Conservation (phyloP, 2,329 filamentous ascomycete genomes). For the Fonsecaea multimorphosa region DNA sequence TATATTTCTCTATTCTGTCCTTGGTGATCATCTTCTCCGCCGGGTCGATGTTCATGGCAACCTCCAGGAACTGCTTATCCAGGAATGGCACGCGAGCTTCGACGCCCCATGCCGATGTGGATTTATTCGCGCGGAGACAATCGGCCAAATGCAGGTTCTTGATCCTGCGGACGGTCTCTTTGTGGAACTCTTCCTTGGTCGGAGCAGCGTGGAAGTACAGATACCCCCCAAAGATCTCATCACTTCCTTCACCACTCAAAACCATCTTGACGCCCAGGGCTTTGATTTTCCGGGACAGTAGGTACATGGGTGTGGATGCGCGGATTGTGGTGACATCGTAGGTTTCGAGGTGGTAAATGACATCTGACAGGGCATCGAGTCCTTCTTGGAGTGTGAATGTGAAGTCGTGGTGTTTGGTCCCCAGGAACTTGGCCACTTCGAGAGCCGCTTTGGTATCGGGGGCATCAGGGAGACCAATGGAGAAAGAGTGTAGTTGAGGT, state of each 20-base stretch:
- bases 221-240: conserved; percentile 98
- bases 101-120: conserved; percentile 95
- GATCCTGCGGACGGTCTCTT: conserved; percentile 89
- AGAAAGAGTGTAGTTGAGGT: conserved; percentile 97
- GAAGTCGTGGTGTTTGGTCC: conserved; percentile 97
- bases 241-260: conserved; percentile 91
- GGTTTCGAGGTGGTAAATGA: conserved; percentile 96
- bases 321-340: conserved; percentile 99
- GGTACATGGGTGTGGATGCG: conserved; percentile 97
- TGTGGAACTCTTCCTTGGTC: conserved; percentile 89
- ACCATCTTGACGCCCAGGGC: conserved; percentile 99
- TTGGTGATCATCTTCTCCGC: conserved; percentile 93
- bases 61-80: conserved; percentile 95
- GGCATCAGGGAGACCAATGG: conserved; percentile 90
- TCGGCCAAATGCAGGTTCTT: conserved; percentile 98
- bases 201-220: conserved; percentile 98
- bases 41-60: conserved; percentile 91
- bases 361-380: conserved; percentile 93
- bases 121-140: conserved; percentile 98
- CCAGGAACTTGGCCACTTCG: conserved; percentile 94
- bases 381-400: conserved; percentile 98
- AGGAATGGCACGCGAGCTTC: conserved; percentile 98
- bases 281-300: conserved; percentile 98
- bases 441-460: conserved; percentile 91
- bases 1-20: conserved; percentile 94